A percentile compares a stretch with the other conserved stretches of the same genome.
Conservation (phyloP, 2,329 filamentous ascomycete genomes). For the Aspergillus tanneri region DNA sequence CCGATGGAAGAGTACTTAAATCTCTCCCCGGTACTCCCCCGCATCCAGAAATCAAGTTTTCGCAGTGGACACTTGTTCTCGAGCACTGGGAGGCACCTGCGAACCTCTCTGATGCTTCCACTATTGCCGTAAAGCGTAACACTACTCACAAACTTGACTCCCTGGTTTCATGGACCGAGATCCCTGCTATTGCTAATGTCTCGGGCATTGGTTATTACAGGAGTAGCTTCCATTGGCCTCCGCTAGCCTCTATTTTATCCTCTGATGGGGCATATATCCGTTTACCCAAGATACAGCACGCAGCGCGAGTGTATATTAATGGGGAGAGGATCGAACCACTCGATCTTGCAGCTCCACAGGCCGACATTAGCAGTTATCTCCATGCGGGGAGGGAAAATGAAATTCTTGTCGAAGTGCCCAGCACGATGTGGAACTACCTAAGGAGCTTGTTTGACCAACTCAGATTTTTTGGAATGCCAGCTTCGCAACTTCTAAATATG, state of each 20-base stretch:
- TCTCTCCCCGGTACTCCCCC: neutral
- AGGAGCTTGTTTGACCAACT: neutral
- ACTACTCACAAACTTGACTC: constrained; percentile 30
- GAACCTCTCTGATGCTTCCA: constrained; percentile 29
- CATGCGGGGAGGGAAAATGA: neutral
- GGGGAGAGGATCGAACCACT: constrained; percentile 11
- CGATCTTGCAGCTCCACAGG: constrained; percentile 8
- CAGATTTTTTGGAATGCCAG: too few relatives aligned
- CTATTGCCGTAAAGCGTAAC: constrained; percentile 27
- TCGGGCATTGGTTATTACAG: constrained; percentile 24
- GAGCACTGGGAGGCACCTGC: constrained; percentile 43
- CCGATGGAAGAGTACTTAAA: neutral
- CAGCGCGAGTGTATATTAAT: constrained; percentile 13
- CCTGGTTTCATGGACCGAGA: constrained; percentile 37
- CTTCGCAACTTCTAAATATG: too few relatives aligned
- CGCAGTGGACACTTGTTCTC: constrained; percentile 38
- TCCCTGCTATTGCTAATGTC: constrained; percentile 29
- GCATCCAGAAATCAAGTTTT: constrained; percentile 24
- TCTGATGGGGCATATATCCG: constrained; percentile 18
- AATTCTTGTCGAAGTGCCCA: constrained; percentile 15
- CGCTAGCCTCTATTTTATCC: neutral
- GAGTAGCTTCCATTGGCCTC: constrained; percentile 16
- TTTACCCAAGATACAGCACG: constrained; percentile 14
- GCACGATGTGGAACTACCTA: constrained; percentile 15
- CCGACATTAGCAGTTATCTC: neutral